These are phyloP conservation scores for Scutellaria galericulata DNA, from an alignment of 257 asterid genomes.

Conservation along the genomic window DNA sequence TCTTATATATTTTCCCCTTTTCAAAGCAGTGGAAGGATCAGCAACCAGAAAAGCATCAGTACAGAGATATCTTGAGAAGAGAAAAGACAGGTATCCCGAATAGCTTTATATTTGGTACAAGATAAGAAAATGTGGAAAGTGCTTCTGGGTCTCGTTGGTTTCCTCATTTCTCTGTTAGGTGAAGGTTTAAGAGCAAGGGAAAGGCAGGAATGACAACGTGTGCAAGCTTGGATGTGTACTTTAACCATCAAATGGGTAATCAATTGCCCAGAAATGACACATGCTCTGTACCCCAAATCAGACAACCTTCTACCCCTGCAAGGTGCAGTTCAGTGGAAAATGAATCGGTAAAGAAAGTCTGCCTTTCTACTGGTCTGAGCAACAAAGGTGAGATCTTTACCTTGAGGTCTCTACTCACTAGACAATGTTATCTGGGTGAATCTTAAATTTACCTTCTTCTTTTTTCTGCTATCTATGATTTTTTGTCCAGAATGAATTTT, in stretches of 20 bases:
- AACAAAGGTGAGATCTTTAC: conserved; percentile 53
- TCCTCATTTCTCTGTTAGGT: conserved; percentile 78
- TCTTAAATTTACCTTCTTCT: background rate
- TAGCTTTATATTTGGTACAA: conserved; percentile 38
- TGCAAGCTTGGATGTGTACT: conserved; percentile 56
- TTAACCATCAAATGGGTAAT: conserved; percentile 55
- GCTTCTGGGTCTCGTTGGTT: conserved; percentile 43
- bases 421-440: background rate
- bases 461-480: conserved; percentile 16
- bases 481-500: conserved; percentile 16
- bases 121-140: conserved; percentile 31
- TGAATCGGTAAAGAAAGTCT: conserved; percentile 48
- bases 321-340: conserved; percentile 62
- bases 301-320: conserved; percentile 54
- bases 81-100: conserved; percentile 85
- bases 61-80: conserved; percentile 91
- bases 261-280: conserved; percentile 52
- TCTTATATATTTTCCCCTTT: conserved; percentile 34
- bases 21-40: conserved; percentile 65
- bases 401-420: conserved; percentile 22
- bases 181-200: conserved; percentile 97
- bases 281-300: conserved; percentile 52
- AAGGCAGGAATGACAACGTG: conserved; percentile 64
- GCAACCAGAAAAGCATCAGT: conserved; percentile 85
- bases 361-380: conserved; percentile 51